phyloP scores from a whole-genome alignment of 257 asterid species.

The Salvia splendens region DNA sequence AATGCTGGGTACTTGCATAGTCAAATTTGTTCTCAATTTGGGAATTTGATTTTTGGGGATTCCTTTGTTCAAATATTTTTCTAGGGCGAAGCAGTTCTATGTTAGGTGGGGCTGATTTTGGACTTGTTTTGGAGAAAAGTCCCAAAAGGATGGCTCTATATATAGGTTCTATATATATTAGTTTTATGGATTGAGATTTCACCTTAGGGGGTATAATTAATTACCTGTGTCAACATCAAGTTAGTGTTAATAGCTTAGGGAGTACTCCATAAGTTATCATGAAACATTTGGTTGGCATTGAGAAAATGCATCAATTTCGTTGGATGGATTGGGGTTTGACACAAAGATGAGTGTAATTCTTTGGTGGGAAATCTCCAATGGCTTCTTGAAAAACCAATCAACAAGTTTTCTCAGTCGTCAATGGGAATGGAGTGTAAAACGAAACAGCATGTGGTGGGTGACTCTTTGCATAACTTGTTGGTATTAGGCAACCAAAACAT shows the following conservation, averaged over 20 bases:
- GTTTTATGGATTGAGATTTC: neutral
- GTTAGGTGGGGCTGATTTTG: neutral
- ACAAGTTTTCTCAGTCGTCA: neutral
- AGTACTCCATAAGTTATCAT: neutral
- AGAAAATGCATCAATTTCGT: neutral
- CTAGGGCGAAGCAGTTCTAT: neutral
- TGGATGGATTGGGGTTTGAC: slow-evolving; percentile 3
- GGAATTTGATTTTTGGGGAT: slow-evolving; percentile 17
- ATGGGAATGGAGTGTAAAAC: neutral
- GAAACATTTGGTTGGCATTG: slow-evolving; percentile 5
- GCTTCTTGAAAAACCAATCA: neutral
- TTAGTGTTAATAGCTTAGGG: neutral
- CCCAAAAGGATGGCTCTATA: neutral
- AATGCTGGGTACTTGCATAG: neutral
- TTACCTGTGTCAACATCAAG: neutral
- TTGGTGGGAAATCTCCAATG: neutral
- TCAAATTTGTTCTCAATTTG: neutral
- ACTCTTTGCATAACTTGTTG: neutral
- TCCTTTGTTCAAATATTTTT: neutral
- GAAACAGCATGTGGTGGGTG: neutral
- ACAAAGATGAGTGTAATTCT: neutral
- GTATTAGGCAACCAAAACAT: neutral
- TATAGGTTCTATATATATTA: neutral
- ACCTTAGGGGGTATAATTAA: neutral
- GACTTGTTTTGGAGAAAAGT: neutral